Conservation (phyloP, 2,329 filamentous ascomycete genomes). For the Chaetomium olivaceum region DNA sequence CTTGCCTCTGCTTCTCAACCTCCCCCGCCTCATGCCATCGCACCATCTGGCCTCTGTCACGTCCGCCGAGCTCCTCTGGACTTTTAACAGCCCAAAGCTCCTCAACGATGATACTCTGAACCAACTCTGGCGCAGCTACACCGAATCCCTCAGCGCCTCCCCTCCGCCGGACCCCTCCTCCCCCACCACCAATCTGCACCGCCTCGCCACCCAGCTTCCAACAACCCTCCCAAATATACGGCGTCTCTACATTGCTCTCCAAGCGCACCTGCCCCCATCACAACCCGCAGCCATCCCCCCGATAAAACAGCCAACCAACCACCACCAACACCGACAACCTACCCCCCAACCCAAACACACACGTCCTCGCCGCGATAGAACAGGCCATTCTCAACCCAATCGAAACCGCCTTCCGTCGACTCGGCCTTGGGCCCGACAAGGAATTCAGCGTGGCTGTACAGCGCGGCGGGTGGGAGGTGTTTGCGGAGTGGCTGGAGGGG, state of each 20-base stretch:
- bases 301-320: neutral
- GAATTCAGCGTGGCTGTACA: constrained; percentile 11
- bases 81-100: neutral
- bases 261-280: neutral
- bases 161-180: neutral
- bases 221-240: neutral
- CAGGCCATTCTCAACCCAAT: neutral
- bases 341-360: no score
- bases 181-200: neutral
- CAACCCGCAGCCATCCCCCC: no score
- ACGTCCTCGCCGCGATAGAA: neutral
- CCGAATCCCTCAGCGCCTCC: neutral
- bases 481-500: neutral
- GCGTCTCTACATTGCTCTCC: constrained; percentile 7
- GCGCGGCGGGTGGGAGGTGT: neutral
- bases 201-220: neutral
- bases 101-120: neutral
- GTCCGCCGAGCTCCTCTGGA: constrained; percentile 13
- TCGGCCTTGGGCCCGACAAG: neutral
- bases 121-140: neutral
- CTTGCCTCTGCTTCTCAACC: constrained; percentile 8
- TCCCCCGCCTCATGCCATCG: constrained; percentile 5
- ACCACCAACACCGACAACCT: no score
- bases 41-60: constrained; percentile 8
- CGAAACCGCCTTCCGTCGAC: neutral